Conservation (phyloP, 495 filamentous ascomycete species). For the Penicillium cataractarum region DNA sequence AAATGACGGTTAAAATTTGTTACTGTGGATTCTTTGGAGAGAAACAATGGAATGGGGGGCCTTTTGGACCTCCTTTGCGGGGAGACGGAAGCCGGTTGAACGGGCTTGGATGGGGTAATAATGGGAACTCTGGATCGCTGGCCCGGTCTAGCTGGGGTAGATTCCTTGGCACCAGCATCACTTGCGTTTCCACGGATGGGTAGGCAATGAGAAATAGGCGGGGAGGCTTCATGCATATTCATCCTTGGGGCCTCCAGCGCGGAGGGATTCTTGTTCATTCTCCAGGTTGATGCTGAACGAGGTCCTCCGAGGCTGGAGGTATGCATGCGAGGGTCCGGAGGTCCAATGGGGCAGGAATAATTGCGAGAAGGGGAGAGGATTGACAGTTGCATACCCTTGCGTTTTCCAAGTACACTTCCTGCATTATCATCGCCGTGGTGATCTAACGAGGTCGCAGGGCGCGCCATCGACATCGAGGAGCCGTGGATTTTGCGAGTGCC, state of each 20-base stretch:
- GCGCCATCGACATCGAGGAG: constrained; percentile 47
- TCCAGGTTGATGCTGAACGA: background rate
- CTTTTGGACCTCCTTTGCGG: constrained; percentile 29
- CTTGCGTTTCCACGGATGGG: background rate
- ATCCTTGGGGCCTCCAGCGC: background rate
- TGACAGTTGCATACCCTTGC: constrained; percentile 68
- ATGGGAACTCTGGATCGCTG: constrained; percentile 3
- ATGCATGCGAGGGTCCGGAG: background rate
- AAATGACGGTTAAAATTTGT: constrained; percentile 46
- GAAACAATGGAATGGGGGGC: constrained; percentile 46
- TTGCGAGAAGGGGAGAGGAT: constrained; percentile 32
- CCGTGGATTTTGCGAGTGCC: constrained; percentile 45
- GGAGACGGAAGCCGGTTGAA: constrained; percentile 5
- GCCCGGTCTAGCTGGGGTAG: background rate
- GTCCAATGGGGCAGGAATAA: constrained; percentile 31
- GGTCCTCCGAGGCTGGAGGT: background rate
- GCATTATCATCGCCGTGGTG: constrained; percentile 52
- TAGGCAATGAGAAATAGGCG: background rate
- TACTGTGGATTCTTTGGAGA: constrained; percentile 73
- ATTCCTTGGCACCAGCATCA: background rate
- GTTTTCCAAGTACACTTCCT: constrained; percentile 52
- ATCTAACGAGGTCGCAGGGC: constrained; percentile 66
- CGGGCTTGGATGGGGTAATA: constrained; percentile 12
- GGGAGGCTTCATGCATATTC: background rate
- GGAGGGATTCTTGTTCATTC: no score